Conservation (phyloP, 1,139 yeast genomes). For the Wickerhamomyces sp. region DNA sequence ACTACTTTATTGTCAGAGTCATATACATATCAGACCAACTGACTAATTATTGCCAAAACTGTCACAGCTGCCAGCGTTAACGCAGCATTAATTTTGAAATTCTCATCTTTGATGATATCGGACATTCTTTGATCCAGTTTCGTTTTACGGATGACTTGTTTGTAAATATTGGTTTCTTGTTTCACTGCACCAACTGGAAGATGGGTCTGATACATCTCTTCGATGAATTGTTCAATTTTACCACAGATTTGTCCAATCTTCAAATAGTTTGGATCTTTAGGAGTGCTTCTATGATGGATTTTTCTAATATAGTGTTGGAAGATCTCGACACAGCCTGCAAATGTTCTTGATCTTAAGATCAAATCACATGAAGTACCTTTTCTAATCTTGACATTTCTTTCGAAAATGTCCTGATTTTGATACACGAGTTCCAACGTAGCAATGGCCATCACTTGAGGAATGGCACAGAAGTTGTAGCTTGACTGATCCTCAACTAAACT, state of each 20-base stretch:
- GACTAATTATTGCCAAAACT: background rate
- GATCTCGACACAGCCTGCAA: constrained; percentile 68
- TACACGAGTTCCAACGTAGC: constrained; percentile 86
- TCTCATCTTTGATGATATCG: constrained; percentile 24
- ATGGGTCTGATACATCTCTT: constrained; percentile 57
- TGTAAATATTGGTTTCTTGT: constrained; percentile 31
- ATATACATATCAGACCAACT: too few relatives aligned
- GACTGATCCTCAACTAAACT: constrained; percentile 78
- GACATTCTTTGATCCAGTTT: constrained; percentile 24
- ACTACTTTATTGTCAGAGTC: too few relatives aligned
- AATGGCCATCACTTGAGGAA: constrained; percentile 98
- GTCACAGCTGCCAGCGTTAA: constrained; percentile 2
- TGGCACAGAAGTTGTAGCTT: constrained; percentile 86
- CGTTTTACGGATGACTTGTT: constrained; percentile 32
- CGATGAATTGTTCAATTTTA: constrained; percentile 80
- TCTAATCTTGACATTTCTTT: constrained; percentile 76
- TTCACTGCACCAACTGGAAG: constrained; percentile 40
- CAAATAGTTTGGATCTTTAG: constrained; percentile 83
- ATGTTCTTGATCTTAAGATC: constrained; percentile 68
- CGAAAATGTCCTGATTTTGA: constrained; percentile 72
- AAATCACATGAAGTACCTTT: constrained; percentile 85
- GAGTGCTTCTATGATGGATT: constrained; percentile 75
- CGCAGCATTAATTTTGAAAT: constrained; percentile 22
- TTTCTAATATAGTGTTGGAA: constrained; percentile 69
- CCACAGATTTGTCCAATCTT: constrained; percentile 82